Conservation (phyloP, 2,329 filamentous ascomycete species). For the Magnaporthiopsis poae region DNA sequence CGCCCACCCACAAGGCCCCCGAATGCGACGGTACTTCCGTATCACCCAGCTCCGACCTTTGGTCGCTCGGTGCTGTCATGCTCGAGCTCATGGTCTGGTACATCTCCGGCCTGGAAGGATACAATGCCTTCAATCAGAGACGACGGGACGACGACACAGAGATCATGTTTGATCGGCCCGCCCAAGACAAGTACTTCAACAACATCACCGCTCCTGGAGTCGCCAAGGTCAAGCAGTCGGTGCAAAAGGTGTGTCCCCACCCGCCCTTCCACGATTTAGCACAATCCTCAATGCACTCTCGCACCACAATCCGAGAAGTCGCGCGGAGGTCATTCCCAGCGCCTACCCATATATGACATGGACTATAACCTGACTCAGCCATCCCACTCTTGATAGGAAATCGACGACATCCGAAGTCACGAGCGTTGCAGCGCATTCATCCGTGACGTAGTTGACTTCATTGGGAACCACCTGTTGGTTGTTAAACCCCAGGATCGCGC, state of each 20-base stretch:
- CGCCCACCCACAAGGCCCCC: slow-evolving; percentile 9
- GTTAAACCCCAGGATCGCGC: background rate
- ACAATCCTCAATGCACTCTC: background rate
- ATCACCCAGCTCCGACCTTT: slow-evolving; percentile 12
- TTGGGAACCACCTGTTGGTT: background rate
- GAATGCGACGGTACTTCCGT: slow-evolving; percentile 10
- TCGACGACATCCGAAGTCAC: background rate
- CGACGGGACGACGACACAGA: background rate
- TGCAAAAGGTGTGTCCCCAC: background rate
- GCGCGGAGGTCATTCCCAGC: background rate
- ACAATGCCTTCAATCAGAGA: background rate
- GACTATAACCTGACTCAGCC: background rate
- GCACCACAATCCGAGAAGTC: background rate
- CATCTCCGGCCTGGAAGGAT: background rate
- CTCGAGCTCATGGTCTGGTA: slow-evolving; percentile 14
- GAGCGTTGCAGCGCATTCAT: background rate
- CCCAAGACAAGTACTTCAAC: slow-evolving; percentile 3
- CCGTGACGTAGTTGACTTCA: background rate
- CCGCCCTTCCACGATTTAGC: background rate
- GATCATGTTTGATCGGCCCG: background rate
- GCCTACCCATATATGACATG: background rate
- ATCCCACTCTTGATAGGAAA: background rate
- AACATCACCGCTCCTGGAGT: background rate
- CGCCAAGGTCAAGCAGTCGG: background rate
- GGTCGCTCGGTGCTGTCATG: slow-evolving; percentile 16